Evolutionary conservation across 108 stramenopile genomes (phyloP), one percentile per base, ranked within the genome.

Genomic region (Cyclotella kingstonii): DNA sequence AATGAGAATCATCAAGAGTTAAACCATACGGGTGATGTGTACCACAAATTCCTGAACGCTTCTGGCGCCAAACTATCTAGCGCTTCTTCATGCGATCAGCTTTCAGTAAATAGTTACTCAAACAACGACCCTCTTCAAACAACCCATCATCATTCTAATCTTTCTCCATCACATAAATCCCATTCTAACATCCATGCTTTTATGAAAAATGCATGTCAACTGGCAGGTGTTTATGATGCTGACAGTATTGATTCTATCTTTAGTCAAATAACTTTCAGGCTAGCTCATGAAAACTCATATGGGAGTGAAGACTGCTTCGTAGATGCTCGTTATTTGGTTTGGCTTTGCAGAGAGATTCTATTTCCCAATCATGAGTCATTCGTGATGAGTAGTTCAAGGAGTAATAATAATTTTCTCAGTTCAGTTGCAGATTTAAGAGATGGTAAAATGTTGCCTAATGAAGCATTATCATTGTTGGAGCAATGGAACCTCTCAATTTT

Each of bases 321-420:
- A 19, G 47, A 63, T 51, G 47, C 47, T 19, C 46, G 61, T 18
- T 63, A 63, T 29, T 36, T 63, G 49, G 47, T 63, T 12, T 63
- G 61, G 61, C 17, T 63, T 9, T 46, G 14, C 23, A 49, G 50
- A 34, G 47, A 50, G 19, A 63, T 51, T 14, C 21, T 63, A 28
- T 26, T 49, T 8, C n/a, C n/a, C n/a, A n/a, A n/a, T n/a, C n/a
- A n/a, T n/a, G 48, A 26, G 26, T 22, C 36, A 14, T 33, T 1
- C 6, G 8, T 5, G 19, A 18, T 23, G 7, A 36, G 31, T 46
- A 30, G 47, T 15, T n/a, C 0, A 10, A 14, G 28, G 0, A 2
- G 29, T 2, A 50, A 35, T 15, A 19, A 27, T 12, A 33, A 12
- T 63, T 3, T 5, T 8, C 3, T 35, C 4, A 36, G 45, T 42